Evolutionary conservation across 768 basidiomycete species (phyloP), one percentile per base, ranked within the genome.

Genomic region (Clitopilus passeckerianus): DNA sequence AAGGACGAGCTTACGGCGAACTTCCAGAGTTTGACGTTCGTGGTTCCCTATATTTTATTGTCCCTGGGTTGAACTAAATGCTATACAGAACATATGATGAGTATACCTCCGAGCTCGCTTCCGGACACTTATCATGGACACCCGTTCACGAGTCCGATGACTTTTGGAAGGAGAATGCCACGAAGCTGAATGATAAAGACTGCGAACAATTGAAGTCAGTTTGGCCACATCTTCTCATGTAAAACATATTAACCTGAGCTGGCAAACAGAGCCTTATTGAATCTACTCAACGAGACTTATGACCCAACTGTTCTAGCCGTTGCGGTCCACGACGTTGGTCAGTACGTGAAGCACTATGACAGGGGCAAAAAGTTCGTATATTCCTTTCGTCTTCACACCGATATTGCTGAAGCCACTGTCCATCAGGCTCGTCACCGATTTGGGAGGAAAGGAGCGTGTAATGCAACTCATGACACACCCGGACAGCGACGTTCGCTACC

Each of bases 121-220:
- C 91, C 5, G 95, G 95, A 1, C 93, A 94, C 70, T 75, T 98
- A 23, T 90, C 93, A 6, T 98, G 97, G 97, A 87, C 92, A 5
- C 95, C 96, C 12, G 91, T 93, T 9, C 97, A 99, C 68, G 92
- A 95, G 68, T 95, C 92, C 1, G 96, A 98, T 61, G 86, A 93
- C 34, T 99, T 99, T 76, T 99, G 97, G 97, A 92, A 90, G 68
- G 94, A 95, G 76, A 98, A 98, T 68, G 95, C 91, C 5, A 74
- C 78, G 6, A 93, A 86, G 68, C 74, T 98, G 44, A 92, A 94
- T 63, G 95, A 98, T 61, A 85, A 83, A 57, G 89, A 93, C 67
- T 81, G 87, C 63, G 85, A 89, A 66, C 89, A 92, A 60, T 80
- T 98, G 60, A 95, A 90, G 96, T 95, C 61, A 53, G 76, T 63